These are phyloP conservation scores for Komagataella phaffii DNA, from an alignment of 805 yeast species.

Conservation along the genomic window DNA sequence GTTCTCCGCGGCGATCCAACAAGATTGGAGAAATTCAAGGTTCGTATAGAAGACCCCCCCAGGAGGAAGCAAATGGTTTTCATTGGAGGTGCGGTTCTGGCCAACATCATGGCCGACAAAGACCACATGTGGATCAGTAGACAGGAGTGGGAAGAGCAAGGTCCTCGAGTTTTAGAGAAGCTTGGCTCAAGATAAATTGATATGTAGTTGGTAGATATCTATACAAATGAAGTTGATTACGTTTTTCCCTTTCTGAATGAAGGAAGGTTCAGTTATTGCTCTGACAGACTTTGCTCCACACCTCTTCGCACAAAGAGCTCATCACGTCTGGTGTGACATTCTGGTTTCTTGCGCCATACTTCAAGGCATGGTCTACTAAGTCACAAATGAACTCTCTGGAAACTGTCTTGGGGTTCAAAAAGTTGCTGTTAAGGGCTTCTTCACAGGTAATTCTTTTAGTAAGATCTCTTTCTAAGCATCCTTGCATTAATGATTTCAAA, in stretches of 20 bases:
- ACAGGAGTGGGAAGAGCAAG: conserved; percentile 97
- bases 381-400: conserved; percentile 54
- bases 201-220: neutral
- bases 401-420: conserved; percentile 64
- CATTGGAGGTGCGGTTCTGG: conserved; percentile 96
- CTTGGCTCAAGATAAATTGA: conserved; percentile 72
- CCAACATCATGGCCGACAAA: conserved; percentile 95
- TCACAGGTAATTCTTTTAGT: conserved; percentile 48
- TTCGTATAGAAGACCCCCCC: conserved; percentile 96
- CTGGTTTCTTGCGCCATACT: conserved; percentile 44
- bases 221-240: conserved; percentile 1
- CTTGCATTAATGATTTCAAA: conserved; percentile 56
- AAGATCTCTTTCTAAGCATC: conserved; percentile 66
- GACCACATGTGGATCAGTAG: conserved; percentile 97
- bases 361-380: conserved; percentile 63
- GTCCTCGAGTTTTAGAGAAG: conserved; percentile 71
- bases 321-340: conserved; percentile 20
- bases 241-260: neutral
- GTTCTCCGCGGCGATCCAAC: conserved; percentile 81
- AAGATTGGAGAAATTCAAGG: conserved; percentile 83
- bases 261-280: conserved; percentile 13
- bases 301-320: conserved; percentile 37
- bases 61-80: conserved; percentile 98
- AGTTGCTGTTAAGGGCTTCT: conserved; percentile 46
- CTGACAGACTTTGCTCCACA: conserved; percentile 37